Evolutionary conservation across 2,329 filamentous ascomycete species (phyloP).

Genomic region (Monosporascus cannonballus): DNA sequence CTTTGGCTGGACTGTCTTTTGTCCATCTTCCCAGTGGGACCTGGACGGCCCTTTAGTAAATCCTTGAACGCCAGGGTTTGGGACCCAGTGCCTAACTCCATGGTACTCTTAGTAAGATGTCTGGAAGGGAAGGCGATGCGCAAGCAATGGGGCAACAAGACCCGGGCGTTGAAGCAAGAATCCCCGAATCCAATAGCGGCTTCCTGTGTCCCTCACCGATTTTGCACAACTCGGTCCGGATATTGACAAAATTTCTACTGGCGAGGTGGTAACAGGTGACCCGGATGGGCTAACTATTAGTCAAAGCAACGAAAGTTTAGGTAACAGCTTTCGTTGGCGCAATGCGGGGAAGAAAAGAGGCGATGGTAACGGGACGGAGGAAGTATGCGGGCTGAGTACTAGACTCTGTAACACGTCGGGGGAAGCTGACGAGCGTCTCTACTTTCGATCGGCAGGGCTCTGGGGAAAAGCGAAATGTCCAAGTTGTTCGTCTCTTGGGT

Average conservation of each 20-base stretch:
- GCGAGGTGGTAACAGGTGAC: slow-evolving; percentile 1
- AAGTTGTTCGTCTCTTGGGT: too few relatives aligned
- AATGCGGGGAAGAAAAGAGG: slow-evolving; percentile 35
- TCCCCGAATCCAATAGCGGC: background rate
- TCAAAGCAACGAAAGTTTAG: slow-evolving; percentile 38
- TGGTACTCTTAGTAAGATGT: background rate
- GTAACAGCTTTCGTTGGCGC: slow-evolving; percentile 35
- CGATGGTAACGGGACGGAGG: slow-evolving; percentile 5
- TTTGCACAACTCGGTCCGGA: background rate
- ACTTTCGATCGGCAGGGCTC: too few relatives aligned
- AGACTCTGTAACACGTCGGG: too few relatives aligned
- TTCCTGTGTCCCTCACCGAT: background rate
- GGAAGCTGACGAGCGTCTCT: too few relatives aligned
- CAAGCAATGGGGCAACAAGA: background rate
- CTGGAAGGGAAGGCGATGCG: background rate
- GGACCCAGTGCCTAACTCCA: background rate
- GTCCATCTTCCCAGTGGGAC: background rate
- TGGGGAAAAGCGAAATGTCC: too few relatives aligned
- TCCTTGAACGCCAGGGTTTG: background rate
- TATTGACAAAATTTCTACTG: background rate
- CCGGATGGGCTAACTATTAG: slow-evolving; percentile 37
- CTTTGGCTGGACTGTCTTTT: background rate
- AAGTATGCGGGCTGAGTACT: too few relatives aligned
- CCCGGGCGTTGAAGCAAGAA: background rate
- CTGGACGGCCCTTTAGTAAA: background rate